Evolutionary conservation across 2,329 filamentous ascomycete genomes (phyloP), one percentile per base, ranked within the genome.

Genomic region (Botryotinia convoluta): DNA sequence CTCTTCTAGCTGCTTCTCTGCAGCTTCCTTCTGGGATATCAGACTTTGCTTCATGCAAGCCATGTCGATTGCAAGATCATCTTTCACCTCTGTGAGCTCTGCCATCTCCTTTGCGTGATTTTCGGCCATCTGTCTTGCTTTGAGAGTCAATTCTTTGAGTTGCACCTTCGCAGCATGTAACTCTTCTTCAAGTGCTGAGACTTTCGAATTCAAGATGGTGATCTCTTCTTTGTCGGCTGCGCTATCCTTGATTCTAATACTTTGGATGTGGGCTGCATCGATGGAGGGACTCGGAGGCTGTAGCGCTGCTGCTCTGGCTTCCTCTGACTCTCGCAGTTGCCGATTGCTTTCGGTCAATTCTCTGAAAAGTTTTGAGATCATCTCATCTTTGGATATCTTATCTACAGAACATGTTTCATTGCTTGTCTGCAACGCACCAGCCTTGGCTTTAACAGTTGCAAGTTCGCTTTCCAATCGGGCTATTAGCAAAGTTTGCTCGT

Each of bases 111-210:
- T 44, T 7, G 16, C 18, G 18, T 32, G n/a, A 20, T 64, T 29
- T 45, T 45, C 5, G 2, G 61, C 18, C 20, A 63, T 63, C 39
- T 63, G 39, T 63, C 16, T 44, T 22, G 39, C 61, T 44, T 44
- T 44, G 20, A 29, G 16, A 14, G 14, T 63, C 12, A 32, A 20
- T 32, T 45, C 39, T 22, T 63, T 39, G 16, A 63, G n/a, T 22
- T 63, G n/a, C n/a, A 63, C 37, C 42, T 32, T 45, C 22, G 39
- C 61, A 22, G 18, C 61, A 20, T 64, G 39, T 9, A 64, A 29
- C 39, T 64, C 61, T 29, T 64, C 20, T 45, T 64, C 39, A 64
- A 64, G 61, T 32, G 61, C 61, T 45, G n/a, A 64, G 18, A 29
- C 42, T 64, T 45, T 64, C 39, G 39, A 32, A 9, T 45, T 64